Base-by-base conservation (phyloP, 2,329 filamentous ascomycete genomes). In the Cladosporium austrohemisphaericum region DNA sequence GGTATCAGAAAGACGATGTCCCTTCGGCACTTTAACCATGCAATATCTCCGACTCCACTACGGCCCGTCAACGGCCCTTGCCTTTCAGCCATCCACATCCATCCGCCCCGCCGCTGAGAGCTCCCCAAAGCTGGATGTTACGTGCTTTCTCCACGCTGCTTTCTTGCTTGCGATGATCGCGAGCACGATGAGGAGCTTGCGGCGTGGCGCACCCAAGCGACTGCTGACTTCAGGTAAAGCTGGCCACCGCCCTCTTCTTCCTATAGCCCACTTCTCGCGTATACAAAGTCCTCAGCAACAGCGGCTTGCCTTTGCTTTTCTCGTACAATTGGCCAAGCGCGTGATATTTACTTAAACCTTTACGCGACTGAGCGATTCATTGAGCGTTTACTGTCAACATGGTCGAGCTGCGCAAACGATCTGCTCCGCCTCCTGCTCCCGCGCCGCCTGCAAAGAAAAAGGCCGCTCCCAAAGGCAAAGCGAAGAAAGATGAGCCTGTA, bases 401-500 rank as follows among this genome's bases (percentile, higher is more conserved):
- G 72, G 78, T 81, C 54, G 80, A 83, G 67, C 73, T 84, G 41
- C 76, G 80, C 64, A 84, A 84, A 69, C 78, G 80, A 65, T 80
- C 81, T 65, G 74, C 76, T 28, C 70, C 76, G 33, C 72, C 74
- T 22, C 71, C 73, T 50, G 68, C 74, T 36, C 68, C 71, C 43
- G 69, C 69, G 23, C 68, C 72, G 40, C 65, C 74, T 11, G 76
- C 75, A 60, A 75, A 74, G 55, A 74, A 47, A 23, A 28, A 72
- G 60, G 66, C 72, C 49, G 65, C 65, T 25, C 64, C 68, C n/a
- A 57, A 57, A 41, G 50, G 49, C 23, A 52, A 37, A 31, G 54
- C 53, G 6, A 65, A 62, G 46, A 55, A 58, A 29, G 57, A 60
- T 33, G 52, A 60, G 18, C 51, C 58, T n/a, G 50, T 55, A 25